phyloP scores from a whole-genome alignment of 345 rosid genomes.

The Lepidium didymum region DNA sequence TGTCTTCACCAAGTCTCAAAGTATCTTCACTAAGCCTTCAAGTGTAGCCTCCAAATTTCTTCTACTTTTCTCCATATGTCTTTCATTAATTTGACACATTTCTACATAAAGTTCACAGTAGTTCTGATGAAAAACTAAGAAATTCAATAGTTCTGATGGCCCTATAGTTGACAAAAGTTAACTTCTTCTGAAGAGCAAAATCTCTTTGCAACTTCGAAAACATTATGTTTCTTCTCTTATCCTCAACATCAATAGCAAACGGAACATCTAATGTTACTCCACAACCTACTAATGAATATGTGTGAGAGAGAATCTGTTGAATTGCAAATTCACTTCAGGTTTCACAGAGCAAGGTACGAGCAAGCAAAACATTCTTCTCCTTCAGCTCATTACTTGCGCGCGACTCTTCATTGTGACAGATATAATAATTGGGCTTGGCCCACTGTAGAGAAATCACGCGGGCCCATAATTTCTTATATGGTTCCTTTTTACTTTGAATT shows the following conservation, averaged over 20 bases:
- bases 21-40: no score
- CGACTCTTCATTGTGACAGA: background rate
- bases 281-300: constrained; percentile 68
- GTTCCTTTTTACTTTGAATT: constrained; percentile 8
- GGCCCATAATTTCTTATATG: background rate
- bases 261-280: constrained; percentile 50
- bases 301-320: constrained; percentile 75
- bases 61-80: no score
- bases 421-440: constrained; percentile 1
- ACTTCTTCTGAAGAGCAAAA: no score
- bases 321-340: constrained; percentile 66
- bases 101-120: no score
- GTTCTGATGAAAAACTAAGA: no score
- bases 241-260: constrained; percentile 71
- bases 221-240: constrained; percentile 49
- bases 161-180: no score
- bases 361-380: constrained; percentile 51
- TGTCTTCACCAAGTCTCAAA: no score
- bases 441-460: background rate
- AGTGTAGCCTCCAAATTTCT: no score
- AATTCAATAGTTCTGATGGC: no score
- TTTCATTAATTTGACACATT: no score
- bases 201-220: constrained; percentile 44
- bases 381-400: constrained; percentile 37
- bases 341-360: constrained; percentile 61